Base-by-base conservation (phyloP, 2,329 filamentous ascomycete species). In the Hypoxylon sp. region DNA sequence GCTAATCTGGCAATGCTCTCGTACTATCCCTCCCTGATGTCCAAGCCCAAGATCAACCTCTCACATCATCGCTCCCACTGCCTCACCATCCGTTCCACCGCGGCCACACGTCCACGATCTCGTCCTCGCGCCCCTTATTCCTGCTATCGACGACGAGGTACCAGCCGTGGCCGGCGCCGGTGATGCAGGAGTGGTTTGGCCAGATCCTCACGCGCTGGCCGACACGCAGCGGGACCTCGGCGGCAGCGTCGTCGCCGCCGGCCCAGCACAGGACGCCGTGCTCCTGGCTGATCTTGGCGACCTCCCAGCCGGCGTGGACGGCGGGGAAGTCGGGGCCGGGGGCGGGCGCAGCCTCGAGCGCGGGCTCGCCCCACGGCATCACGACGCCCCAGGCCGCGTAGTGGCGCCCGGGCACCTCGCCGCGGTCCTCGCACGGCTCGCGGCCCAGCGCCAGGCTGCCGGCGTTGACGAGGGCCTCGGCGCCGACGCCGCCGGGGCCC, bases 181-280 rank as follows among this genome's bases (percentile, higher is more conserved):
- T 84, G 65, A 94, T 88, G 71, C 91, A 95, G 29, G 90, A 86
- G 75, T 95, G 91, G 67, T 94, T 94, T 0, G 90, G 90, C 86
- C 88, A 93, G 6, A 94, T 77, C 55, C 85, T 79, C 21, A 93
- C 74, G 67, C 85, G 85, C 69, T 91, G 83, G 0, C 90, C 90
- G 26, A 91, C 77, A 2, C 73, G 62, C 55, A 91, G 69, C 42
- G 75, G 69, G 37, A 81, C 73, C 37, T 77, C 73, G n/a, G 74
- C 75, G 43, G 81, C 73, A n/a, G 77, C 75, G 10, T 69, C 62
- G 0, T 76, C 74, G 11, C 77, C 74, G 0, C 76, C 74, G 11
- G 77, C 74, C 84, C 88, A 92, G 1, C 77, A 79, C 66, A 94
- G 69, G 50, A 92, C 85, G 0, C 88, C 89, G 74, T 94, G 91